These are phyloP conservation scores for Naganishia vaughanmartiniae DNA, from an alignment of 768 basidiomycete genomes.

Conservation along the genomic window DNA sequence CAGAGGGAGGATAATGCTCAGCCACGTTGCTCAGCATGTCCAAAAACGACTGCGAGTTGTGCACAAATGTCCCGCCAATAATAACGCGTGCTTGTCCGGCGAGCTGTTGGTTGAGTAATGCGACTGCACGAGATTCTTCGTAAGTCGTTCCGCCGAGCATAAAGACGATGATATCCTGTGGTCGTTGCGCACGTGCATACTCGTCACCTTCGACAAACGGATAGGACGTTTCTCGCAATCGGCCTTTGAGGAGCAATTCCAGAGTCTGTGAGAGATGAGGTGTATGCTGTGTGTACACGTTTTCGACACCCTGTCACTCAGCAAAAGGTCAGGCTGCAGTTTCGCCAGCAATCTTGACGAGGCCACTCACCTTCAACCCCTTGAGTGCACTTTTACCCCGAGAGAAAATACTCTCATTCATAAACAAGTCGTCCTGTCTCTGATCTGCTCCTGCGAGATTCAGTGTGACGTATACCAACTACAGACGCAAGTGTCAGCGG, in stretches of 20 bases:
- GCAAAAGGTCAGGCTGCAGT: constrained; percentile 23
- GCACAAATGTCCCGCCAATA: constrained; percentile 89
- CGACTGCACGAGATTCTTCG: constrained; percentile 82
- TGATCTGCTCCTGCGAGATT: constrained; percentile 94
- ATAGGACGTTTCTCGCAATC: constrained; percentile 80
- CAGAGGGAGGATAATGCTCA: constrained; percentile 51
- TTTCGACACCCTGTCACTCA: constrained; percentile 76
- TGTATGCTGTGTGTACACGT: constrained; percentile 95
- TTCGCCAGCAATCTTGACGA: not conserved
- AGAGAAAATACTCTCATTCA: constrained; percentile 87
- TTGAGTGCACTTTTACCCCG: constrained; percentile 92
- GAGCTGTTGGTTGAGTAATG: constrained; percentile 78
- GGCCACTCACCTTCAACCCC: constrained; percentile 72
- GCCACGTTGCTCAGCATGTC: constrained; percentile 77
- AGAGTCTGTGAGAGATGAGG: constrained; percentile 90
- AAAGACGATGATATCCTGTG: constrained; percentile 94
- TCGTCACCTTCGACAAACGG: constrained; percentile 76
- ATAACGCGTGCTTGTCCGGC: constrained; percentile 69
- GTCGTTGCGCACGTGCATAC: constrained; percentile 61
- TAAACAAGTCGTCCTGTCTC: constrained; percentile 94
- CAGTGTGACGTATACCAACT: constrained; percentile 90
- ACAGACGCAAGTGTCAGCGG: not conserved
- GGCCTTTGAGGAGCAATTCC: constrained; percentile 80
- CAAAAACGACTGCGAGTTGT: constrained; percentile 89
- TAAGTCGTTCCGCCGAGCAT: constrained; percentile 96